Evolutionary conservation across 352 stramenopile species (phyloP), one percentile per base, ranked within the genome.

Genomic region (Globisporangium abappressorium): DNA sequence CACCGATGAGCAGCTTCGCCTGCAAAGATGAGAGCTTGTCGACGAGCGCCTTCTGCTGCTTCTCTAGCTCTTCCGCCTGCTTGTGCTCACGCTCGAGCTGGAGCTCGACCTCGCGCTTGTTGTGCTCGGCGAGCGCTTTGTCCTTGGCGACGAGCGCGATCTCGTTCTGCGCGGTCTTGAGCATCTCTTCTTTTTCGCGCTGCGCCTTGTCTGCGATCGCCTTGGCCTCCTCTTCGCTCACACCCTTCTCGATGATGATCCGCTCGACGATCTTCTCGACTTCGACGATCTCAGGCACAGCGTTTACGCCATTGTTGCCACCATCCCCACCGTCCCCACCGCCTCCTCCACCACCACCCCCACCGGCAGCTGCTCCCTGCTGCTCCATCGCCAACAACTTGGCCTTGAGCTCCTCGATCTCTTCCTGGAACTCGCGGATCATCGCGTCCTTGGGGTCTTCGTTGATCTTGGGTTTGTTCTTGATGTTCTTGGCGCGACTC

Each of bases 401-500:
- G 56, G 83, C 87, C 73, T 46, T 46, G 28, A 99, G 75, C 15
- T 88, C 86, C 62, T 95, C 79, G 74, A 99, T 99, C 71, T 99
- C 92, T 22, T 99, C 93, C 74, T 98, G 94, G 69, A 98, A 98
- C 75, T 99, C 94, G 22, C 94, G 85, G 28, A 99, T 94, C 92
- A 98, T 98, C 15, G 96, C 91, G 70, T 99, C 96, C 70, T 99
- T 99, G 0, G 95, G 95, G 70, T 99, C 97, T 74, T 99, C 95
- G 73, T 99, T 99, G 59, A 99, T 98, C 66, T 97, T 97, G 1
- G 97, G 97, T 63, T 98, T 98, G 81, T 99, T 99, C 73, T 99
- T 99, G 78, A 99, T 99, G 76, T 99, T 99, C 86, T 99, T 99
- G 34, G 98, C 98, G 33, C 98, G 93, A 75, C 96, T 99, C 7